Conservation (phyloP, 2,329 filamentous ascomycete genomes). For the Apiospora marii region DNA sequence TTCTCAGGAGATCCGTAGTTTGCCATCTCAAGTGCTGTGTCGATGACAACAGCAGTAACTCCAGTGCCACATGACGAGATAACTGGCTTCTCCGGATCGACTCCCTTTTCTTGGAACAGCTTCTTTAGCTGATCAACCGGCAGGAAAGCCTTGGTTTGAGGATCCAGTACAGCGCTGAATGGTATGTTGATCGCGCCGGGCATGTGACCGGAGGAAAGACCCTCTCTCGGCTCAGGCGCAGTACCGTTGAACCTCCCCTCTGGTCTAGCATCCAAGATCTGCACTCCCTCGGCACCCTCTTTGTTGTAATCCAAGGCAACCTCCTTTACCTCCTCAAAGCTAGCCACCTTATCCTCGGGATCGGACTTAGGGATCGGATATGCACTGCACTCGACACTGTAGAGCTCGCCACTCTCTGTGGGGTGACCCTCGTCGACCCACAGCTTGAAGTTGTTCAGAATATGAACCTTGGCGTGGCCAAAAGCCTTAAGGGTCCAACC, state of each 20-base stretch:
- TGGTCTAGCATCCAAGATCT: constrained; percentile 88
- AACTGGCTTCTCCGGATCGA: constrained; percentile 82
- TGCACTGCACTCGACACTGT: constrained; percentile 69
- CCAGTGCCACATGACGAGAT: constrained; percentile 92
- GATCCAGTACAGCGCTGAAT: constrained; percentile 80
- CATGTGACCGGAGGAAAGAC: constrained; percentile 89
- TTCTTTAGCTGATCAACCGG: constrained; percentile 74
- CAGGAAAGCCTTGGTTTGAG: constrained; percentile 81
- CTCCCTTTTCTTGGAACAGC: constrained; percentile 80
- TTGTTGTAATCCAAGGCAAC: constrained; percentile 80
- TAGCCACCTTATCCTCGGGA: constrained; percentile 68
- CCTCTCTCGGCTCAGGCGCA: constrained; percentile 85
- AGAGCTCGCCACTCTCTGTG: constrained; percentile 80
- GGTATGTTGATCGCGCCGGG: constrained; percentile 87
- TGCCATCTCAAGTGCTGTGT: constrained; percentile 83
- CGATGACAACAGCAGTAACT: constrained; percentile 90
- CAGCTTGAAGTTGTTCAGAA: constrained; percentile 95
- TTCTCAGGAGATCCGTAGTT: constrained; percentile 72
- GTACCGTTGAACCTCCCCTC: constrained; percentile 81
- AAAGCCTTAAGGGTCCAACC: constrained; percentile 94
- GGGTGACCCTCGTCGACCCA: constrained; percentile 88
- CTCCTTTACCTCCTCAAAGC: constrained; percentile 83
- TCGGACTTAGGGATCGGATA: constrained; percentile 71
- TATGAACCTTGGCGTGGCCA: constrained; percentile 85
- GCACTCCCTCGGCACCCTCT: constrained; percentile 82